Evolutionary conservation across 148 eudicot species (phyloP), one percentile per base, ranked within the genome.

Genomic region (Suaeda aralocaspica): DNA sequence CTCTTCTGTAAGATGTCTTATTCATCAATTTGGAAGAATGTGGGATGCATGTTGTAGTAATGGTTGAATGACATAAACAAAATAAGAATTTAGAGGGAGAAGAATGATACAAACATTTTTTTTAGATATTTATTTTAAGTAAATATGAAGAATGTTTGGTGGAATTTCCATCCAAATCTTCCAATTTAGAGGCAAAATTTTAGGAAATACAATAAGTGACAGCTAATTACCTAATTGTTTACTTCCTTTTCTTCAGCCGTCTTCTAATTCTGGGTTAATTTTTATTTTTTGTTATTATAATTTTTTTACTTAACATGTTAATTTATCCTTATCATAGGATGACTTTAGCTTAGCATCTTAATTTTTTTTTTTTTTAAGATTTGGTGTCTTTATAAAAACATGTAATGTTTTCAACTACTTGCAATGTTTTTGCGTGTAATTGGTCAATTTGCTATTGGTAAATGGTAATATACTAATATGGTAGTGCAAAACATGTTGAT

Each of bases 1-100:
- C 34, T 59, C 12, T 45, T n/a, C 21, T 15, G 25, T 19, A 22
- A 69, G 69, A 63, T 44, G 77, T 56, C 65, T 55, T 64, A 18
- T 63, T 68, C 71, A 58, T 30, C 24, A 68, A 33, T n/a, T 3
- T 49, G 1, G 53, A 33, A 62, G 81, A 66, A 68, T 76, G 71
- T 78, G 77, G 81, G 77, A 22, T 78, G 81, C 81, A 78, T 78
- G 81, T 53, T 51, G 52, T 49, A 59, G 58, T 52, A 26, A 25
- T 29, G 45, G 26, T 66, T 15, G 56, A 34, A 44, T 36, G 58
- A 58, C 39, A 31, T 19, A 36, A 31, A 46, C 8, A 59, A 55
- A 31, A 41, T 69, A 56, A 53, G 49, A 53, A 51, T 64, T 15
- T 33, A 64, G 79, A 36, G 58, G 31, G 19, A 62, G 21, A 59